Percentiles rank a stretch among this genome's conserved stretches.
Conservation (phyloP, 106 monocot species). For the Gastrodia elata region DNA sequence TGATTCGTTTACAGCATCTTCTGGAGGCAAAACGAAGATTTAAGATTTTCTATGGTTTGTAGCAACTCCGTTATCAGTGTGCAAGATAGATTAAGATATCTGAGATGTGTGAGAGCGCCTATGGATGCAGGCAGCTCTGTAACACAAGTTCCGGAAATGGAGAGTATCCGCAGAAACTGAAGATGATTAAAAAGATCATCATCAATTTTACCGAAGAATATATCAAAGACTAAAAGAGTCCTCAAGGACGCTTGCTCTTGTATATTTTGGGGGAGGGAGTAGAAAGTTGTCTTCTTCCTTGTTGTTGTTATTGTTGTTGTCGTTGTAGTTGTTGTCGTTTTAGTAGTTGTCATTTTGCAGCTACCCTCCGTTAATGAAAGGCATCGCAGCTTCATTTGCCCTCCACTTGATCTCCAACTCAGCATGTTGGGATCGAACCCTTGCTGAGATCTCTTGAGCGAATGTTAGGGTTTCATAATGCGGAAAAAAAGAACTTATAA, state of each 20-base stretch:
- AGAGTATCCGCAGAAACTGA: slow-evolving; percentile 7
- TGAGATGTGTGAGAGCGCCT: slow-evolving; percentile 11
- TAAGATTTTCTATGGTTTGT: slow-evolving; percentile 7
- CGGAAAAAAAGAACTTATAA: too few species aligned
- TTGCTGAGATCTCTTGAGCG: too few species aligned
- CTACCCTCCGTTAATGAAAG: neutral
- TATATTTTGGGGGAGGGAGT: neutral
- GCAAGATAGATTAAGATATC: slow-evolving; percentile 1
- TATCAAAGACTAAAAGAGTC: neutral
- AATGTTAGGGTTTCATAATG: too few species aligned
- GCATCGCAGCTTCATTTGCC: neutral
- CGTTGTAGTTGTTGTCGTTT: too few species aligned
- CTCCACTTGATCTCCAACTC: neutral
- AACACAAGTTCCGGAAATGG: neutral
- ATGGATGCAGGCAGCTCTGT: slow-evolving; percentile 10
- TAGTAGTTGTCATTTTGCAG: neutral
- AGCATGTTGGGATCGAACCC: too few species aligned
- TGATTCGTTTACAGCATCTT: neutral
- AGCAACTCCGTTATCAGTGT: slow-evolving; percentile 4
- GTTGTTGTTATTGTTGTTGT: too few species aligned
- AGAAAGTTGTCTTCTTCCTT: too few species aligned
- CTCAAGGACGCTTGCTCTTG: slow-evolving; percentile 3
- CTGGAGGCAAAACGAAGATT: neutral
- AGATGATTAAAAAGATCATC: slow-evolving; percentile 2
- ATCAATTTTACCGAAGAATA: neutral